A percentile compares a stretch with the other conserved stretches of the same genome.
These are phyloP conservation scores for Talaromyces sp. DNA, from an alignment of 2,329 filamentous ascomycete genomes.

Conservation along the genomic window DNA sequence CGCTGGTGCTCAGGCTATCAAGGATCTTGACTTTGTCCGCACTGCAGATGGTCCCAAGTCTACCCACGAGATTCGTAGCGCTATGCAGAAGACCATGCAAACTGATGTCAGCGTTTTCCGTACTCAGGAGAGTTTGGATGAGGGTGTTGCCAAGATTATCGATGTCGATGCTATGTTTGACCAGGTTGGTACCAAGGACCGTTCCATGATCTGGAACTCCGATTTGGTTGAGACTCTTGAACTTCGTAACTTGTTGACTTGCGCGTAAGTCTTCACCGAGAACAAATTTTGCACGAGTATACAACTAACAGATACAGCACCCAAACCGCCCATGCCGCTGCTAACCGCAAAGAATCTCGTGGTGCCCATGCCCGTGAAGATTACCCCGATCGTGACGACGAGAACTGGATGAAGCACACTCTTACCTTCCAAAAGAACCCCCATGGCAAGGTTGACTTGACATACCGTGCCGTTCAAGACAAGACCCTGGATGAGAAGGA, in stretches of 20 bases:
- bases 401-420: constrained; percentile 99
- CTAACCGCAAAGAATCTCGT: constrained; percentile 93
- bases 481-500: constrained; percentile 89
- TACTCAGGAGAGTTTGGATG: constrained; percentile 86
- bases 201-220: constrained; percentile 99
- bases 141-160: constrained; percentile 83
- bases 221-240: constrained; percentile 96
- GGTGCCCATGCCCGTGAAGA: constrained; percentile 97
- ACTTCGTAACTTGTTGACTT: constrained; percentile 90
- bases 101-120: constrained; percentile 95
- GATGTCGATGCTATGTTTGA: constrained; percentile 76
- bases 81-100: constrained; percentile 99
- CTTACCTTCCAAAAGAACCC: constrained; percentile 92
- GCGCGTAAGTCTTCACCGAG: constrained; percentile 67
- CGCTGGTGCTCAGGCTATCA: constrained; percentile 82
- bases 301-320: constrained; percentile 49
- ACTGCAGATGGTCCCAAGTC: constrained; percentile 79
- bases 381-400: constrained; percentile 89
- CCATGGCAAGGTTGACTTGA: constrained; percentile 79
- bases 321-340: constrained; percentile 87
- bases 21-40: constrained; percentile 78
- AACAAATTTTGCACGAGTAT: not conserved
- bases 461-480: constrained; percentile 77
- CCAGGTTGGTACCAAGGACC: constrained; percentile 91
- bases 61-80: constrained; percentile 80